A percentile compares a stretch with the other conserved stretches of the same genome.
Evolutionary conservation across 805 yeast genomes (phyloP).

Genomic region (Sungouiozyma ichnusensis): DNA sequence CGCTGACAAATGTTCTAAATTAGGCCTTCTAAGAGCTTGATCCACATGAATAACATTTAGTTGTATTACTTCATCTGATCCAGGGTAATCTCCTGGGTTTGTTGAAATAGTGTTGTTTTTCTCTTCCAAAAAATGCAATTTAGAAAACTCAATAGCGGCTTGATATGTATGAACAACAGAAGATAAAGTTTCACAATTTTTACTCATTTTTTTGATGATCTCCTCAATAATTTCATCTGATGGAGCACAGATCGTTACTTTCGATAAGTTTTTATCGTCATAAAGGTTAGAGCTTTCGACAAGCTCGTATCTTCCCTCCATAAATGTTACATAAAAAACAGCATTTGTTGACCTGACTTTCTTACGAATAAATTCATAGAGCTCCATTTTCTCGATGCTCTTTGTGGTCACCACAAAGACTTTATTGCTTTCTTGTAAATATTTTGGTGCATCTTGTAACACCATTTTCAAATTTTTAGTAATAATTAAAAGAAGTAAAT

Average conservation of each 20-base stretch:
- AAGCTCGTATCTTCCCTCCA: background rate
- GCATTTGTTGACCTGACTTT: background rate
- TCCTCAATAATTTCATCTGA: background rate
- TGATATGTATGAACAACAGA: background rate
- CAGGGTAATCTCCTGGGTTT: background rate
- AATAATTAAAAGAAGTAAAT: constrained; percentile 76
- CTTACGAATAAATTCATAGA: no score
- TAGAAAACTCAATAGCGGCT: background rate
- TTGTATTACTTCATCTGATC: background rate
- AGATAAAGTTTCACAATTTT: background rate
- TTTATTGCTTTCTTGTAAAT: constrained; percentile 81
- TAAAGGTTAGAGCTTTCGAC: background rate
- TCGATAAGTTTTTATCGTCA: background rate
- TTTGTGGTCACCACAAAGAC: background rate
- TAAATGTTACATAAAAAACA: background rate
- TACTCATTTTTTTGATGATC: background rate
- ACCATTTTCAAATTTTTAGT: constrained; percentile 96
- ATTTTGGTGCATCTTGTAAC: constrained; percentile 75
- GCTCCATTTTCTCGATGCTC: background rate
- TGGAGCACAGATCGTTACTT: background rate
- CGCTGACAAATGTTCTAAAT: constrained; percentile 9
- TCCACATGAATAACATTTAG: background rate
- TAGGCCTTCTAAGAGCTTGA: background rate
- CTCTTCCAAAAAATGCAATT: background rate
- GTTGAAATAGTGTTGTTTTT: background rate